Evolutionary conservation across 2,329 filamentous ascomycete genomes (phyloP).

Genomic region (Fusarium guadeloupense): DNA sequence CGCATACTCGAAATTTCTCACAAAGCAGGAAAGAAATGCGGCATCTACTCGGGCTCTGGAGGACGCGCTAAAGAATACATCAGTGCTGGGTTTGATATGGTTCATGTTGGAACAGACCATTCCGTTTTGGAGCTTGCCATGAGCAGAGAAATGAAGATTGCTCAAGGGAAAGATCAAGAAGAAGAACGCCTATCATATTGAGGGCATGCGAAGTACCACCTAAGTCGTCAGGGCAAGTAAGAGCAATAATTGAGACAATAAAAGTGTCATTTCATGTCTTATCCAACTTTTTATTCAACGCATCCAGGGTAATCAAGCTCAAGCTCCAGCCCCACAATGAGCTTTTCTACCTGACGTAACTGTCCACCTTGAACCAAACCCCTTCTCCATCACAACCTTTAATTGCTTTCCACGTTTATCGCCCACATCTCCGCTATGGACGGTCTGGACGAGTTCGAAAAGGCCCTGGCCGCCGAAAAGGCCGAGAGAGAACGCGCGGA

Average conservation of each 20-base stretch:
- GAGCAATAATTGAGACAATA: neutral
- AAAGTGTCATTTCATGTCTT: neutral
- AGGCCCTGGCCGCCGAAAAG: constrained; percentile 74
- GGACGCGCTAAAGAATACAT: constrained; percentile 3
- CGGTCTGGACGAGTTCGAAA: constrained; percentile 78
- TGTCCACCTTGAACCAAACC: neutral
- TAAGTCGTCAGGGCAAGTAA: neutral
- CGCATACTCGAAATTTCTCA: neutral
- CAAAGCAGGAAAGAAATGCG: constrained; percentile 12
- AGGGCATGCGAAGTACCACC: neutral
- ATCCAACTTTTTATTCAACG: neutral
- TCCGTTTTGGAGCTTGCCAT: constrained; percentile 1
- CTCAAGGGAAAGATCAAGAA: neutral
- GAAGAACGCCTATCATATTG: neutral
- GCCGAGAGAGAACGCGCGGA: constrained; percentile 60
- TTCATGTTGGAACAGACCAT: constrained; percentile 4
- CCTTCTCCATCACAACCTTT: neutral
- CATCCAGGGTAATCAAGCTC: neutral
- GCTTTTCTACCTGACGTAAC: constrained; percentile 36
- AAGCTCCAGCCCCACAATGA: constrained; percentile 19
- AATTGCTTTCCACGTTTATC: neutral
- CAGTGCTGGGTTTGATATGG: constrained; percentile 9
- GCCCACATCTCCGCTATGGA: constrained; percentile 54
- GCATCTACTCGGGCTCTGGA: constrained; percentile 4
- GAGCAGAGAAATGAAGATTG: neutral